phyloP scores from a whole-genome alignment of 106 monocot genomes.

The Dendrobium huoshanense region DNA sequence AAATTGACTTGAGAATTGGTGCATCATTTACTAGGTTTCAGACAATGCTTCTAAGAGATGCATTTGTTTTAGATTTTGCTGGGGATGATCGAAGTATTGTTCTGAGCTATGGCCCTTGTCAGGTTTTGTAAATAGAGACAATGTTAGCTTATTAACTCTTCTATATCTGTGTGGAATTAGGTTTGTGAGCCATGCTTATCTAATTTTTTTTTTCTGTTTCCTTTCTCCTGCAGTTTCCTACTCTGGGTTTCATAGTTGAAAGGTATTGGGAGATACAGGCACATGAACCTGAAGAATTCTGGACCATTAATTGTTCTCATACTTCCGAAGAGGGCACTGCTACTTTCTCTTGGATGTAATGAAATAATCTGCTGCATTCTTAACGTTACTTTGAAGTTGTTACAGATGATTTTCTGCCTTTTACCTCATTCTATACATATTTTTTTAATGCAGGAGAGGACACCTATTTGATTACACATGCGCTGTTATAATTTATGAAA shows the following conservation, averaged over 20 bases:
- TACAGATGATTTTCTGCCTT: background rate
- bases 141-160: background rate
- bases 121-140: constrained; percentile 37
- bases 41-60: constrained; percentile 87
- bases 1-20: constrained; percentile 95
- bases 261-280: constrained; percentile 95
- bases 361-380: background rate
- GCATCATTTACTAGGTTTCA: constrained; percentile 99
- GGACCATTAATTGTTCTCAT: constrained; percentile 93
- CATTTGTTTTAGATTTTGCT: constrained; percentile 71
- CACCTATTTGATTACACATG: constrained; percentile 84
- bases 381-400: background rate
- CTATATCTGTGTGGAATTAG: background rate
- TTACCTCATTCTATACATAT: background rate
- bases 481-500: constrained; percentile 82
- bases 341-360: constrained; percentile 77
- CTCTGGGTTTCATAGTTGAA: constrained; percentile 97
- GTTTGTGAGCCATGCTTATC: background rate
- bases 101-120: constrained; percentile 97
- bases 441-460: constrained; percentile 50
- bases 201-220: background rate
- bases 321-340: constrained; percentile 72
- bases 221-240: constrained; percentile 64
- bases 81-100: constrained; percentile 65
- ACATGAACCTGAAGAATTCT: constrained; percentile 97